These are phyloP conservation scores for Delonix regia DNA, from an alignment of 306 rosid genomes.

Conservation along the genomic window DNA sequence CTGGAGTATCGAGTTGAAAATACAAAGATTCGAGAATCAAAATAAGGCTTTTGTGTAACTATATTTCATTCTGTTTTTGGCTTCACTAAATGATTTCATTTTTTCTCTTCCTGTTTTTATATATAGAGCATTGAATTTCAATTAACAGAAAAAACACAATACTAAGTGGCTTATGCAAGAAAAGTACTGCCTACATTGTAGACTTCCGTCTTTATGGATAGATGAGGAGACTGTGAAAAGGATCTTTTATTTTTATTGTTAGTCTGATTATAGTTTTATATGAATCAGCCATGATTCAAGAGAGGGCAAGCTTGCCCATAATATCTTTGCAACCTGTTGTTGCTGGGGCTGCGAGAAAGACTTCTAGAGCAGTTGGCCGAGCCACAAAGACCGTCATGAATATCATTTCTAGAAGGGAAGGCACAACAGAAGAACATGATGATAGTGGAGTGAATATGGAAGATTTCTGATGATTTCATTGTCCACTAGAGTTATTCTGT, in stretches of 20 bases:
- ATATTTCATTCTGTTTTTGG: not conserved
- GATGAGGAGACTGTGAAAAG: not conserved
- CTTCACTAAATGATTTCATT: not conserved
- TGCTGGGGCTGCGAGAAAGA: conserved; percentile 91
- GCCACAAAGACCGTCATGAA: conserved; percentile 78
- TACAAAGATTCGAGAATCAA: too few relatives aligned
- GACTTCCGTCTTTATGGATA: not conserved
- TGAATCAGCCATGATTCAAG: conserved; percentile 84
- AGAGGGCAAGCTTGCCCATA: conserved; percentile 83
- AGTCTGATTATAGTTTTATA: conserved; percentile 38
- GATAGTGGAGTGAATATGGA: conserved; percentile 53
- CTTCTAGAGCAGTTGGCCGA: conserved; percentile 77
- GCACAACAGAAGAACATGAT: conserved; percentile 46
- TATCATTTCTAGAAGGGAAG: conserved; percentile 64
- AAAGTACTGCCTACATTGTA: conserved; percentile 6
- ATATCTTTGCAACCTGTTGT: conserved; percentile 86
- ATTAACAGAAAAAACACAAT: not conserved
- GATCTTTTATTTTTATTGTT: not conserved
- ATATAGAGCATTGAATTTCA: not conserved
- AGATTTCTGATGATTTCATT: conserved; percentile 44
- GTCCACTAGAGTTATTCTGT: conserved; percentile 21
- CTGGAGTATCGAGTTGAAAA: not conserved
- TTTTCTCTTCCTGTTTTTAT: too few relatives aligned
- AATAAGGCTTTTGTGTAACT: not conserved
- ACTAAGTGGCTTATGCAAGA: not conserved